A percentile compares a stretch with the other conserved stretches of the same genome.
Conservation (phyloP, 169 alveolate species). For the Plasmodium adleri region DNA sequence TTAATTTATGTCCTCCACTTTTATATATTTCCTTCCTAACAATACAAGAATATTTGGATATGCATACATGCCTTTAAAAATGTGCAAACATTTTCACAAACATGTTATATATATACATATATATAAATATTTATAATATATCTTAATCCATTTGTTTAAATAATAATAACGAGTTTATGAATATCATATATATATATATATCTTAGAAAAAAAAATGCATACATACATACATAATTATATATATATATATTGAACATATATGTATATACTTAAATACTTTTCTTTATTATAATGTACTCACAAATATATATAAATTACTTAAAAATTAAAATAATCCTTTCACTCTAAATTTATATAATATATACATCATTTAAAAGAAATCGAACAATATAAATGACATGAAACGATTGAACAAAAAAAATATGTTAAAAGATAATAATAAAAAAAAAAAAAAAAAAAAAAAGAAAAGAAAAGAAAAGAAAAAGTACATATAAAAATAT, state of each 20-base stretch:
- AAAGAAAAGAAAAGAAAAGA: neutral
- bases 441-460: neutral
- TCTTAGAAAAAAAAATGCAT: constrained; percentile 16
- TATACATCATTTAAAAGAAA: constrained; percentile 1
- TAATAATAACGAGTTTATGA: constrained; percentile 7
- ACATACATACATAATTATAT: neutral
- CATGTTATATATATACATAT: constrained; percentile 13
- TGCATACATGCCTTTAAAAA: constrained; percentile 46
- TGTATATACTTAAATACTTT: neutral
- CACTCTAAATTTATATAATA: neutral
- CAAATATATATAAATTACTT: no score
- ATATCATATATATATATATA: constrained; percentile 4
- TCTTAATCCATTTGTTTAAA: neutral
- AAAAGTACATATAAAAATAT: constrained; percentile 1
- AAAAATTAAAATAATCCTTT: neutral
- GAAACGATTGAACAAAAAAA: constrained; percentile 11
- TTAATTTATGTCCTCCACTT: constrained; percentile 36
- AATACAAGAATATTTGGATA: constrained; percentile 32
- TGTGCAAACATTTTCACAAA: constrained; percentile 56
- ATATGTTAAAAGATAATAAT: neutral
- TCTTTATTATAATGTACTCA: constrained; percentile 1
- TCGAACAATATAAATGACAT: constrained; percentile 1
- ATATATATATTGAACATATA: constrained; percentile 1
- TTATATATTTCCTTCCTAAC: constrained; percentile 20
- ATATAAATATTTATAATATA: constrained; percentile 16